A percentile compares a stretch with the other conserved stretches of the same genome.
Evolutionary conservation across 352 stramenopile species (phyloP).

Genomic region (Phytopythium helicoides): DNA sequence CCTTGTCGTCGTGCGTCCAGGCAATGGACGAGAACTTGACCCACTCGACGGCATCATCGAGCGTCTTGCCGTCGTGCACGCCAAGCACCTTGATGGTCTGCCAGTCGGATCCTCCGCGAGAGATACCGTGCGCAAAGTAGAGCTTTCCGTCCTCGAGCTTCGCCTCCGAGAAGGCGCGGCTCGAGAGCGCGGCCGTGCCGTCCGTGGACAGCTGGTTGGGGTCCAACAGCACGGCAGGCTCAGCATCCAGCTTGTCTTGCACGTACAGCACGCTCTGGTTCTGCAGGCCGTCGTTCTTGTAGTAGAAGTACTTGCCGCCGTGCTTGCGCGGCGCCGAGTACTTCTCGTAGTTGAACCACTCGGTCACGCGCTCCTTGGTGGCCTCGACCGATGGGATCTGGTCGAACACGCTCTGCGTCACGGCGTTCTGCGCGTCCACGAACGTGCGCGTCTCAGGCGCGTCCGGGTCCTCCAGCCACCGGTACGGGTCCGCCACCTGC

Average conservation of each 20-base stretch:
- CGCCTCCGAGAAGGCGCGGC: slow-evolving; percentile 66
- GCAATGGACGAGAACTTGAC: slow-evolving; percentile 86
- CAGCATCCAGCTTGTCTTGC: slow-evolving; percentile 60
- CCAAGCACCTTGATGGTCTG: slow-evolving; percentile 85
- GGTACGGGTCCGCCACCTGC: slow-evolving; percentile 61
- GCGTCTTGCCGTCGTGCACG: slow-evolving; percentile 64
- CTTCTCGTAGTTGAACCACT: slow-evolving; percentile 90
- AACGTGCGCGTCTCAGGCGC: slow-evolving; percentile 77
- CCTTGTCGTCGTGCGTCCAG: slow-evolving; percentile 81
- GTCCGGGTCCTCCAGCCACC: slow-evolving; percentile 81
- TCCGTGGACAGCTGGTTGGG: slow-evolving; percentile 75
- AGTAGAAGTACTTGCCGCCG: slow-evolving; percentile 80
- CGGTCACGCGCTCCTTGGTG: slow-evolving; percentile 72
- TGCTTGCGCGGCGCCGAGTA: slow-evolving; percentile 74
- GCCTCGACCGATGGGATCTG: slow-evolving; percentile 67
- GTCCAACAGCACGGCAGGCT: slow-evolving; percentile 77
- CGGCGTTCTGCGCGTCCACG: slow-evolving; percentile 70
- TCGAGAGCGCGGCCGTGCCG: slow-evolving; percentile 70
- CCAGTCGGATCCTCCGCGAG: slow-evolving; percentile 82
- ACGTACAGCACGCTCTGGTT: slow-evolving; percentile 90
- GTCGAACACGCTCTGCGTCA: slow-evolving; percentile 62
- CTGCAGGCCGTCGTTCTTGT: slow-evolving; percentile 87
- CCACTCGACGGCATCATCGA: slow-evolving; percentile 83
- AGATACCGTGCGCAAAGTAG: slow-evolving; percentile 83
- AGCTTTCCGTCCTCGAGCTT: slow-evolving; percentile 66